phyloP scores from a whole-genome alignment of 2,329 filamentous ascomycete genomes.

The Colletotrichum chrysophilum region DNA sequence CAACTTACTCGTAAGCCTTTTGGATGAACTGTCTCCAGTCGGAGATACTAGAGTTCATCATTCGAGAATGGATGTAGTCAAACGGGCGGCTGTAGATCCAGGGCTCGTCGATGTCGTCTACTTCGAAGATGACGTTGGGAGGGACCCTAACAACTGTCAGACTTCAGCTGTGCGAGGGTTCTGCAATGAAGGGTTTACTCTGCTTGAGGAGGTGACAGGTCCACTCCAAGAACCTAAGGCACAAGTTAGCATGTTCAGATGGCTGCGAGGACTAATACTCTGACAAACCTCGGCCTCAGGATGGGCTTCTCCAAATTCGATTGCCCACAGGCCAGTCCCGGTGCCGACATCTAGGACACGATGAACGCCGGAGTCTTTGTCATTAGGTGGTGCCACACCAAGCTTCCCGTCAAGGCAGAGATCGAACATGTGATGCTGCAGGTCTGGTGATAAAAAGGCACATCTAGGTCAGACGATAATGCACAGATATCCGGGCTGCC shows the following conservation, averaged over 20 bases:
- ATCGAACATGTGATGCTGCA: neutral
- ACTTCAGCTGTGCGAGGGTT: constrained; percentile 16
- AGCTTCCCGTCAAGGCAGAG: neutral
- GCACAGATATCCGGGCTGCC: neutral
- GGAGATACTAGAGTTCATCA: constrained; percentile 31
- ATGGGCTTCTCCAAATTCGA: neutral
- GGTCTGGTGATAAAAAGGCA: neutral
- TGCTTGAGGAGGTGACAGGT: neutral
- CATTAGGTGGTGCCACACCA: neutral
- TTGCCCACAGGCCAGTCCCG: neutral
- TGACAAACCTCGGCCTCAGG: neutral
- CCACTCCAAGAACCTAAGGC: neutral
- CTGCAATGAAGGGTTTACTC: constrained; percentile 18
- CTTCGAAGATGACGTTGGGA: constrained; percentile 47
- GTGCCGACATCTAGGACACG: neutral
- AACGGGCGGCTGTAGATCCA: constrained; percentile 36
- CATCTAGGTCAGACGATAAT: neutral
- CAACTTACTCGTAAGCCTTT: neutral
- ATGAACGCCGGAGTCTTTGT: neutral
- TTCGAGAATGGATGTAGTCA: constrained; percentile 37
- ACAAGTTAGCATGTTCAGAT: neutral
- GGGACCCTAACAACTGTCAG: constrained; percentile 31
- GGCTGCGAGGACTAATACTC: neutral
- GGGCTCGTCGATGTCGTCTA: constrained; percentile 37
- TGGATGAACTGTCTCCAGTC: constrained; percentile 26